Conservation (phyloP, 2,329 filamentous ascomycete species). For the Aspergillus tamarii region DNA sequence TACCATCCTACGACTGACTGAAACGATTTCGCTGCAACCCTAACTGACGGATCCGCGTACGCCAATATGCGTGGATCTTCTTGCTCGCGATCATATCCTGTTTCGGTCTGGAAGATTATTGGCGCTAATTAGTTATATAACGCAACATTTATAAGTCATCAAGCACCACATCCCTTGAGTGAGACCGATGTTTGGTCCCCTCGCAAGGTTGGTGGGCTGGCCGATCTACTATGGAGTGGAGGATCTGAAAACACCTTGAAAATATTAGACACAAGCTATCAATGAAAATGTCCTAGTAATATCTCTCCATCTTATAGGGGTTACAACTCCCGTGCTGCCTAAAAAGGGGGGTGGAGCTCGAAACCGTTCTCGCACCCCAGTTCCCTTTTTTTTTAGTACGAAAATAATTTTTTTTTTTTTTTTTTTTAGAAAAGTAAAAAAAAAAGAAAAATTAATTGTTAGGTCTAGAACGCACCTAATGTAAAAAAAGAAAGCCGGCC, state of each 20-base stretch:
- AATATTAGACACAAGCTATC: neutral
- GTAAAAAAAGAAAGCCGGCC: neutral
- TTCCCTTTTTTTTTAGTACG: neutral
- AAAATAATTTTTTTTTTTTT: too few species aligned
- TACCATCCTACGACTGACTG: neutral
- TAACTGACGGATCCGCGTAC: neutral
- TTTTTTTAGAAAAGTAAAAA: too few species aligned
- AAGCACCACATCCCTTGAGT: neutral
- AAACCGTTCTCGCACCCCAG: neutral
- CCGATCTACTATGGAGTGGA: neutral
- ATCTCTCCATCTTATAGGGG: neutral
- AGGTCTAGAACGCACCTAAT: neutral
- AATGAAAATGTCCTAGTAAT: neutral
- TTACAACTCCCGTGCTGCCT: neutral
- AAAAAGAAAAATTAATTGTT: too few species aligned
- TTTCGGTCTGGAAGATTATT: neutral
- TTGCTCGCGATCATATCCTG: neutral
- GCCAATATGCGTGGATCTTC: neutral
- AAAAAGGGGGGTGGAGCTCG: neutral
- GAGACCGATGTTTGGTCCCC: neutral
- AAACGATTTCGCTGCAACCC: neutral
- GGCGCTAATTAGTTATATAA: neutral
- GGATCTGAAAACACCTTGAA: neutral
- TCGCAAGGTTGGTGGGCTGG: neutral
- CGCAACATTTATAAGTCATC: neutral